Base-by-base conservation (phyloP, 2,329 filamentous ascomycete genomes). In the Westerdykella ornata region DNA sequence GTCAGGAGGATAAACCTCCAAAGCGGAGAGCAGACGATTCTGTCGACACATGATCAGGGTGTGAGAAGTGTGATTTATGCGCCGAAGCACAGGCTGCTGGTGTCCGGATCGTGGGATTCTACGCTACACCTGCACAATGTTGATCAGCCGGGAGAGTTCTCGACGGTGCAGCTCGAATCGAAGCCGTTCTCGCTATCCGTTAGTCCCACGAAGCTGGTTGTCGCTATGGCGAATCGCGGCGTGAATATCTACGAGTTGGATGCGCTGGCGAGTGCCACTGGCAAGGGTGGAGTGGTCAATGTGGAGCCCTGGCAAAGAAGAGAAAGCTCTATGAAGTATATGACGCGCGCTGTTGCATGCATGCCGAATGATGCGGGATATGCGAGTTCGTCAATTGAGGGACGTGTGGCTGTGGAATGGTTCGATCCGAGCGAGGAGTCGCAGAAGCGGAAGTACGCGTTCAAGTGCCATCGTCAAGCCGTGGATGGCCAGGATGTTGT, bases 361-460 rank as follows among this genome's bases (percentile, higher is more conserved):
- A 97, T 98, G 92, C 90, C 92, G 12, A 89, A 92, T 56, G 92
- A 96, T 52, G 85, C 84, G 9, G 92, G 92, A 4, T 98, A 97
- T 63, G 89, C 90, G 8, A 90, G 85, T 1, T 87, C 81, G 44
- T 89, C 83, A 57, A 98, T 98, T 57, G 92, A 98, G 63, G 92
- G 92, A 4, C 82, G 92, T 54, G 88, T 98, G 2, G 90, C 89
- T 0, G 92, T 98, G 1, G 92, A 98, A 67, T 97, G 89, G 87
- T 97, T 98, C 63, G 92, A 97, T 61, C 86, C 92, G 13, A 86
- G 81, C 4, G 73, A 81, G 32, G 85, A 90, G 65, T 89, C 85
- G 3, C 89, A 97, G 69, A 84, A 85, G 30, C 80, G 89, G 52
- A 97, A 96, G 67, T 98, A 97, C 65, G 92, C 92, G 12, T 98